A percentile compares a stretch with the other conserved stretches of the same genome.
Evolutionary conservation across 148 eudicot species (phyloP).

Genomic region (Vaccinium darrowii): DNA sequence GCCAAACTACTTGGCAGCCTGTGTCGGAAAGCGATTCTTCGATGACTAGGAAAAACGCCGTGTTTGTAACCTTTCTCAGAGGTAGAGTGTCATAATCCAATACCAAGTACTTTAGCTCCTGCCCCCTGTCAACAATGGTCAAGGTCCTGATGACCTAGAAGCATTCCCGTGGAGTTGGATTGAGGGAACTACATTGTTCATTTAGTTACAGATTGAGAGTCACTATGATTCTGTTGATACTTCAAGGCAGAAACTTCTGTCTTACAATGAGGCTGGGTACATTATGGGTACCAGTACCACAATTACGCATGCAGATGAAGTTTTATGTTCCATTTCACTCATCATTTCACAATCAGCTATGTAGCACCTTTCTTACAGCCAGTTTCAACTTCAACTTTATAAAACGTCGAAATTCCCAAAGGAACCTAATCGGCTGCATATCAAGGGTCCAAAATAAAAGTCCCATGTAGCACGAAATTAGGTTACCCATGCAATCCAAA

Average conservation of each 20-base stretch:
- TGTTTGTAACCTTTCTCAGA: neutral
- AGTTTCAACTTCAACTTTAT: neutral
- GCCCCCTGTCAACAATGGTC: neutral
- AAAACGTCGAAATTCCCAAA: neutral
- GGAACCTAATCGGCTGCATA: neutral
- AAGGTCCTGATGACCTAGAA: neutral
- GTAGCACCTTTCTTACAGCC: neutral
- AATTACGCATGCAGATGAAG: neutral
- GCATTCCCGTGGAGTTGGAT: neutral
- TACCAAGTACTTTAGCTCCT: neutral
- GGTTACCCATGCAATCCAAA: neutral
- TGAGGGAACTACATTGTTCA: neutral
- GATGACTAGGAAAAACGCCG: neutral
- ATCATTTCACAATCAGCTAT: neutral
- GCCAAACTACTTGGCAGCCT: neutral
- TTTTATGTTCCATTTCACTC: neutral
- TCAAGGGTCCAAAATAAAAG: neutral
- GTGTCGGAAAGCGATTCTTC: neutral
- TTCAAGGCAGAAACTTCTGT: neutral
- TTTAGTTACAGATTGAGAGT: neutral
- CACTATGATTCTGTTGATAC: neutral
- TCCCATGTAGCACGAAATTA: neutral
- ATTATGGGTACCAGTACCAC: neutral
- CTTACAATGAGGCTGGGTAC: neutral
- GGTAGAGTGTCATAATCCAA: neutral